Evolutionary conservation across 2,329 filamentous ascomycete genomes (phyloP).

Genomic region (Arthroderma uncinatum): DNA sequence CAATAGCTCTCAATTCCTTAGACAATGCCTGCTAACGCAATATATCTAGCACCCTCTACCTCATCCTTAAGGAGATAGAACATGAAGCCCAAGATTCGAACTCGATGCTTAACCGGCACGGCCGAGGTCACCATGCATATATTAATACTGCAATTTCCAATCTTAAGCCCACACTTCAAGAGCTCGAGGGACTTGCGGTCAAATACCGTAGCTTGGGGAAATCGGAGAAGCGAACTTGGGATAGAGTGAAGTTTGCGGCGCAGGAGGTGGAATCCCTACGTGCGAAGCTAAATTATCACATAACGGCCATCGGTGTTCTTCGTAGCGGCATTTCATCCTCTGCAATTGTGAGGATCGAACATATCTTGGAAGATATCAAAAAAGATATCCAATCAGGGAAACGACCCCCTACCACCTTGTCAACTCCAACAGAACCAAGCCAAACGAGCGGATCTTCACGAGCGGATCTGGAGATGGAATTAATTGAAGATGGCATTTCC

Average conservation of each 20-base stretch:
- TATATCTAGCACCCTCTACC: background rate
- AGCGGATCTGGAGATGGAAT: background rate
- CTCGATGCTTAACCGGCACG: background rate
- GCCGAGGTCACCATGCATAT: background rate
- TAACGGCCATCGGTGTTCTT: background rate
- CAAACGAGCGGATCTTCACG: background rate
- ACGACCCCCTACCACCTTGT: background rate
- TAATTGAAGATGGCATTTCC: background rate
- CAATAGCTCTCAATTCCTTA: background rate
- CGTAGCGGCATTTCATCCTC: background rate
- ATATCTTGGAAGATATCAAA: conserved; percentile 2
- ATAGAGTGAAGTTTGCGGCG: background rate
- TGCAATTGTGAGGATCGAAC: background rate
- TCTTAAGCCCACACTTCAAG: background rate
- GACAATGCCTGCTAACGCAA: background rate
- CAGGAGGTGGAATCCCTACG: background rate
- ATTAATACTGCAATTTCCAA: background rate
- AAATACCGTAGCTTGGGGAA: background rate
- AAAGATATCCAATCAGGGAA: background rate
- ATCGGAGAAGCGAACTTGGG: background rate
- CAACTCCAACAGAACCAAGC: background rate
- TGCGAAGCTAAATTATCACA: background rate
- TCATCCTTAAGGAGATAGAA: conserved; percentile 1
- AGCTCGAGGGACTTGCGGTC: background rate
- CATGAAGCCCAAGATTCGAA: background rate